Evolutionary conservation across 192 early-diverging fungal species (phyloP), one percentile per base, ranked within the genome.

Genomic region (Coemansia erecta): DNA sequence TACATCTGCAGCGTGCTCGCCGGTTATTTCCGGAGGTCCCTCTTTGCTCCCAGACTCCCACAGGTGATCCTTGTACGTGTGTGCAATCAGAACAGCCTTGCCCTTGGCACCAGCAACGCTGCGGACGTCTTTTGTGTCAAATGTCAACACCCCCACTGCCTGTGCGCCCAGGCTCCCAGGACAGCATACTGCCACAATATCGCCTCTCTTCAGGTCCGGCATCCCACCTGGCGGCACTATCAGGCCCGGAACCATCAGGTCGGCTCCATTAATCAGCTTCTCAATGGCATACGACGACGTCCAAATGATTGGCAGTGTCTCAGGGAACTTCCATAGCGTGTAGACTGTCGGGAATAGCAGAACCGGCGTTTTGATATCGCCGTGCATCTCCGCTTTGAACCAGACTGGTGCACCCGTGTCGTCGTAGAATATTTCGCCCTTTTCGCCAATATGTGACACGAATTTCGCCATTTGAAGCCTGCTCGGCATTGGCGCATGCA

Each of bases 221-320:
- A 81, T 28, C 48, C 65, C 77, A 15, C 42, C 64, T 41, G 43
- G 28, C 0, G 74, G 71, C 10, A 71, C 56, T 26, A 77, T 43
- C 33, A 74, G 31, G 8, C 76, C 68, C 1, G 72, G 72, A 4
- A 63, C 52, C 73, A 78, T 72, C 55, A 78, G 63, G 64, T 81
- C 82, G 6, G 94, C 94, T 1, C 94, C 91, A 49, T 86, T 83
- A n/a, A 84, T 81, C 22, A 92, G 73, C 56, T 89, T 87, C 9
- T 84, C 68, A 39, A 93, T 63, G 1, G 92, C 92, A 12, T 78
- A 68, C n/a, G 74, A 70, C 69, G 84, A 84, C 8, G 91, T 92
- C 43, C 80, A 83, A 11, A 94, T 44, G 13, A 77, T 80, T 17
- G 90, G 87, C 21, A 90, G 64, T 58, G 89, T 68, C 15, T 31